Percentiles rank a stretch among this genome's conserved stretches.
Evolutionary conservation across 2,329 filamentous ascomycete genomes (phyloP).

Genomic region (Tolypocladium ovalisporum): DNA sequence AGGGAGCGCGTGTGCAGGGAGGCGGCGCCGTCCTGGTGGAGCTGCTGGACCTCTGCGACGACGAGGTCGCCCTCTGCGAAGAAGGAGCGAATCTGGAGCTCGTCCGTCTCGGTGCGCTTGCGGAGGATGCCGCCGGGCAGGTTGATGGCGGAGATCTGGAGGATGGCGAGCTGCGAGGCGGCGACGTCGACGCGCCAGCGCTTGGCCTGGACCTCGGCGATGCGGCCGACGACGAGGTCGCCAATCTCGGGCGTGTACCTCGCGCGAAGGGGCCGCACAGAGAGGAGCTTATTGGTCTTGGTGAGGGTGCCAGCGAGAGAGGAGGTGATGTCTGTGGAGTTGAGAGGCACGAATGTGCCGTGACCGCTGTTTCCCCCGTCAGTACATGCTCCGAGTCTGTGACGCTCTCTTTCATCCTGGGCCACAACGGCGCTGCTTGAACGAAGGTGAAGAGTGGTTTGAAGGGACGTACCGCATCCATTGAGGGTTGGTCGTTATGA

Average conservation of each 20-base stretch:
- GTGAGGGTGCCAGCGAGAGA: slow-evolving; percentile 84
- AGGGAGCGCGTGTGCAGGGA: slow-evolving; percentile 81
- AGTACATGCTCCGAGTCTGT: neutral
- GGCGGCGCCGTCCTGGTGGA: slow-evolving; percentile 78
- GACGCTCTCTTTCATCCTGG: no score
- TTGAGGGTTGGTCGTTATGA: slow-evolving; percentile 84
- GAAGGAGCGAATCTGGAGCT: slow-evolving; percentile 94
- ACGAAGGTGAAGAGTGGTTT: no score
- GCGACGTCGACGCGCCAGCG: slow-evolving; percentile 94
- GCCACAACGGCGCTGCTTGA: neutral
- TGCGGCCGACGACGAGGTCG: slow-evolving; percentile 86
- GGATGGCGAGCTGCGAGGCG: slow-evolving; percentile 70
- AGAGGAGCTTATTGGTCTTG: slow-evolving; percentile 95
- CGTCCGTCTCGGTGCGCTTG: slow-evolving; percentile 87
- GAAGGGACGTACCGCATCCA: slow-evolving; percentile 65
- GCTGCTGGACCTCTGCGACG: slow-evolving; percentile 85
- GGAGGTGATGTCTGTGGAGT: slow-evolving; percentile 63
- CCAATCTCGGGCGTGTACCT: slow-evolving; percentile 95
- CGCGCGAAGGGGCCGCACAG: slow-evolving; percentile 78
- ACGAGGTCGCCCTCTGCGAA: slow-evolving; percentile 91
- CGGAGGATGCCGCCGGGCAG: slow-evolving; percentile 86
- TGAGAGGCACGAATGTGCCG: slow-evolving; percentile 66
- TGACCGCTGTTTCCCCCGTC: slow-evolving; percentile 59
- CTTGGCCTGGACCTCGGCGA: slow-evolving; percentile 86
- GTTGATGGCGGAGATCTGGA: slow-evolving; percentile 86